phyloP scores from a whole-genome alignment of 1,284 basidiomycete genomes.

The Pseudozyma hubeiensis region DNA sequence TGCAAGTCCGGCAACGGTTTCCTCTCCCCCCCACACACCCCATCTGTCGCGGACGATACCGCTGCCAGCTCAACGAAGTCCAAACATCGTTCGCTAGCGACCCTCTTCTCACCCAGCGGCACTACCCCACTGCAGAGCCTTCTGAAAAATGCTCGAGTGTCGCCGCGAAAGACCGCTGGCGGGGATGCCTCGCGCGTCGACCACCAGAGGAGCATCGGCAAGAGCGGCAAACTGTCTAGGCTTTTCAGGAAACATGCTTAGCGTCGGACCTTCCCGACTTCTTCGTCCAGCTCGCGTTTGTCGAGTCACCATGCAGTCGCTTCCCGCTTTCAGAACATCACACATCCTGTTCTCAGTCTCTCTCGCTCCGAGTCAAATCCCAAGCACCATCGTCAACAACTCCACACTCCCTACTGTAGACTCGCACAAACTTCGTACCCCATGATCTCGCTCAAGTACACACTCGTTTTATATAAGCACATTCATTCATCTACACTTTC shows the following conservation, averaged over 20 bases:
- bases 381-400: no score
- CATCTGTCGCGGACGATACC: not conserved
- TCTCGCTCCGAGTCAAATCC: no score
- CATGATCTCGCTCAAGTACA: no score
- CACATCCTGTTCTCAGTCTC: no score
- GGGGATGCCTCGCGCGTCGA: not conserved
- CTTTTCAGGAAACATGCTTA: constrained; percentile 26
- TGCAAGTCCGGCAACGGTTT: constrained; percentile 23
- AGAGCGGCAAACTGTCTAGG: constrained; percentile 11
- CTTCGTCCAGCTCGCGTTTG: not conserved
- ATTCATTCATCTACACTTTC: no score
- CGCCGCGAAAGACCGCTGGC: constrained; percentile 1
- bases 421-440: no score
- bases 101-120: constrained; percentile 17
- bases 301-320: no score
- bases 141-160: not conserved
- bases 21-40: constrained; percentile 16
- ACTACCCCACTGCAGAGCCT: constrained; percentile 6
- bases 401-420: no score
- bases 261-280: not conserved
- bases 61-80: not conserved
- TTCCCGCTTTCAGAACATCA: no score
- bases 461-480: no score
- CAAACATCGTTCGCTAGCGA: constrained; percentile 25
- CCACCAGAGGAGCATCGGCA: constrained; percentile 14